Evolutionary conservation across 2,329 filamentous ascomycete genomes (phyloP), one percentile per base, ranked within the genome.

Genomic region (Phialocephala sp.): DNA sequence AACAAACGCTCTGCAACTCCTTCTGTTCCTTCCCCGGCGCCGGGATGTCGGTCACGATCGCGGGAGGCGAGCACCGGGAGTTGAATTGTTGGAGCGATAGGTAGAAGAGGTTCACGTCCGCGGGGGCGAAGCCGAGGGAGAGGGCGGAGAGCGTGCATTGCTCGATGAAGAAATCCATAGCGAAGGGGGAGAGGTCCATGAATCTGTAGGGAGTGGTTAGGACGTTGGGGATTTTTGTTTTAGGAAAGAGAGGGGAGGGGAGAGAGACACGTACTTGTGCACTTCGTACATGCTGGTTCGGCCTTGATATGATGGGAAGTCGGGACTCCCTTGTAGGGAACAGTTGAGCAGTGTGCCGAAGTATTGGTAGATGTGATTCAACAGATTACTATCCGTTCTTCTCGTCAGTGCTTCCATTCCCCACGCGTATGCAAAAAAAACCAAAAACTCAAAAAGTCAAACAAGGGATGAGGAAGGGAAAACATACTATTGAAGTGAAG

Each of bases 361-460:
- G 80, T 84, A 88, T 69, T 84, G 75, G 77, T 88, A 88, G 35
- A 88, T 78, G 71, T 88, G 86, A 47, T 83, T 87, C 69, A 88
- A 77, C 59, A 88, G 81, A 68, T 80, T 80, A 75, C 84, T 85
- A 65, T 2, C n/a, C 15, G 8, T 20, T 8, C 43, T 45, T 8
- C 37, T 41, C 37, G n/a, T 45, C n/a, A 45, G 14, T 20, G 8
- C 8, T 20, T 8, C 18, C 43, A 20, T 45, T 20, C 15, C 4
- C n/a, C 8, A 20, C 8, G 14, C 3, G n/a, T n/a, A n/a, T n/a
- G n/a, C n/a, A n/a, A n/a, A n/a, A n/a, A n/a, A n/a, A n/a, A n/a
- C n/a, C n/a, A n/a, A n/a, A n/a, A n/a, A n/a, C n/a, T n/a, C n/a
- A n/a, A n/a, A n/a, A n/a, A n/a, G n/a, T n/a, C n/a, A n/a, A n/a